Percentiles rank a stretch among this genome's conserved stretches.
Evolutionary conservation across 23 red algal genomes (phyloP).

Genomic region (Gracilaria gracilis): DNA sequence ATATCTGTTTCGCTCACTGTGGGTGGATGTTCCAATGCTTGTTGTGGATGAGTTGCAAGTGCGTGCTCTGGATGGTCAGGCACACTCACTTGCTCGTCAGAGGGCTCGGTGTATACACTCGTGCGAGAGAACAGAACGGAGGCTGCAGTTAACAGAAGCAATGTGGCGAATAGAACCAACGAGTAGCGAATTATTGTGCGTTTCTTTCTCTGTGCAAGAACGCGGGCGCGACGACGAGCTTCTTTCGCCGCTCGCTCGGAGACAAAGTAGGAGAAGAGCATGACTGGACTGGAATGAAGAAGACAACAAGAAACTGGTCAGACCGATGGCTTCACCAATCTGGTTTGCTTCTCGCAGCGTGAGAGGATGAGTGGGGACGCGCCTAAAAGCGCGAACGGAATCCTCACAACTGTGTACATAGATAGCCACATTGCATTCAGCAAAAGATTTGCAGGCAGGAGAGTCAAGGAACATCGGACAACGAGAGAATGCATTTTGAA

Average conservation of each 20-base stretch:
- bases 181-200: slow-evolving; percentile 18
- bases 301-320: not conserved
- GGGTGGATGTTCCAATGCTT: not conserved
- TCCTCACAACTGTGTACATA: not conserved
- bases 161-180: not conserved
- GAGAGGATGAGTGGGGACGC: not conserved
- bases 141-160: not conserved
- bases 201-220: slow-evolving; percentile 26
- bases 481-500: not conserved
- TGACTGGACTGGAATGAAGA: too few species aligned
- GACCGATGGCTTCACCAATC: not conserved
- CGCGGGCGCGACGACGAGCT: slow-evolving; percentile 7
- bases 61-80: not conserved
- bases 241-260: slow-evolving; percentile 29
- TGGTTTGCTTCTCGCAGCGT: not conserved
- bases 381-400: not conserved
- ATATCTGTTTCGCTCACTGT: not conserved
- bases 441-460: not conserved
- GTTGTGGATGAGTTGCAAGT: not conserved
- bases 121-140: slow-evolving; percentile 11
- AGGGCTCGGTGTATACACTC: not conserved
- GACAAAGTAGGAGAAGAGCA: slow-evolving; percentile 40
- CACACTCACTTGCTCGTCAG: not conserved
- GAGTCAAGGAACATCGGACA: not conserved
- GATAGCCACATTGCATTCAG: not conserved